These are phyloP conservation scores for Mallotus japonicus DNA, from an alignment of 441 rosid genomes.

Conservation along the genomic window DNA sequence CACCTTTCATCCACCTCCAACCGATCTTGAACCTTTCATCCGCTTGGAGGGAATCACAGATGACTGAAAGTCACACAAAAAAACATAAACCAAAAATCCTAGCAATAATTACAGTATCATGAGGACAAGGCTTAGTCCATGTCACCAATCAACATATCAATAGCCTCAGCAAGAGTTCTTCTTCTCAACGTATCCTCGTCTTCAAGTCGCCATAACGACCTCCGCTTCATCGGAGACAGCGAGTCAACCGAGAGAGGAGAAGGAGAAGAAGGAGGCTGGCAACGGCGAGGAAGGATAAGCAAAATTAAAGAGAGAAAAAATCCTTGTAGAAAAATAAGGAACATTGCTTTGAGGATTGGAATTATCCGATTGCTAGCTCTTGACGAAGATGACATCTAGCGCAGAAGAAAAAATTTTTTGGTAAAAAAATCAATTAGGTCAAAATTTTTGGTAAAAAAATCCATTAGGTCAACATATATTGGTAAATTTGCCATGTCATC, in stretches of 20 bases:
- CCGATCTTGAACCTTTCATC: no score
- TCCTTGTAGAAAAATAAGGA: slow-evolving; percentile 46
- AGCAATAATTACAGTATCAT: no score
- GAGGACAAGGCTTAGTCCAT: no score
- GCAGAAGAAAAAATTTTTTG: no score
- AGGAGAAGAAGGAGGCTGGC: slow-evolving; percentile 16
- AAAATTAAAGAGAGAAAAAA: slow-evolving; percentile 51
- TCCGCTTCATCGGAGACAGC: slow-evolving; percentile 33
- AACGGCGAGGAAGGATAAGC: slow-evolving; percentile 58
- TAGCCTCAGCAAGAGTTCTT: slow-evolving; percentile 71
- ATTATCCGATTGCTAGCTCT: slow-evolving; percentile 96
- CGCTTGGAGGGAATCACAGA: no score
- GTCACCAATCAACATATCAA: slow-evolving; percentile 50
- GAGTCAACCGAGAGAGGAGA: slow-evolving; percentile 4
- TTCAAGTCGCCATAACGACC: slow-evolving; percentile 54
- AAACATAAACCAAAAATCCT: no score
- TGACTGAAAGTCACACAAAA: no score
- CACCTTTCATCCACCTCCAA: no score
- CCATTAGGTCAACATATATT: no score
- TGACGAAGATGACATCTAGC: slow-evolving; percentile 24
- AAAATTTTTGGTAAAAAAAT: no score
- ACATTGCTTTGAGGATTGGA: slow-evolving; percentile 53
- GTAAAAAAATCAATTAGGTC: no score
- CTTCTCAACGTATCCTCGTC: slow-evolving; percentile 86
- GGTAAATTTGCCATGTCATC: no score